Base-by-base conservation (phyloP, 1,139 yeast species). In the Zygoascus meyerae region DNA sequence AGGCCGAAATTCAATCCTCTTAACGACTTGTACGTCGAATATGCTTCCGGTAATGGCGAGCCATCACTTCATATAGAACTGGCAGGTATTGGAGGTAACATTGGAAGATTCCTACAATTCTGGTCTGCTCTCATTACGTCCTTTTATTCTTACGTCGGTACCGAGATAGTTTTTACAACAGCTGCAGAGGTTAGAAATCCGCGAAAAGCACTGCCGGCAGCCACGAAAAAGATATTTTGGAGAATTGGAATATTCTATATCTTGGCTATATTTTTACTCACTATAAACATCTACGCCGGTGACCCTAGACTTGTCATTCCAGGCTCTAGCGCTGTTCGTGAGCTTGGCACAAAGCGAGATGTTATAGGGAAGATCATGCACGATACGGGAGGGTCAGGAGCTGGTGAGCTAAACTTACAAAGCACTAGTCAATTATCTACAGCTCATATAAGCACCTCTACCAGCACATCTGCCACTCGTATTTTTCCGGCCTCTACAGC, bases 141-240 rank as follows among this genome's bases (percentile, higher is more conserved):
- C 0, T 73, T 86, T 0, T 84, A 82, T 59, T 82, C 94, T 0
- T 86, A 81, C 58, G 78, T 83, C 48, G 95, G 95, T 0, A 81
- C 90, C 0, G 95, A 86, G 57, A 79, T 83, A 52, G 94, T 86
- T 21, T 82, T 85, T 55, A 79, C 86, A 50, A 90, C 95, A 1
- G 92, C 95, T 1, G 86, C 92, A 61, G 95, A 87, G 63, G 86
- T 92, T 9, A 73, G 83, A 52, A 83, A 85, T 56, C 95, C 95
- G 1, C 73, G 95, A 52, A 78, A 77, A 52, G 80, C 94, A 0
- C 70, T 86, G 21, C 95, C 95, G 1, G 75, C 81, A 11, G 95
- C 95, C 0, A 83, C 95, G 1, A 78, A 73, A 55, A 72, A 83
- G 55, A 86, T 86, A 1, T 84, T 83, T 57, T 80, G 84, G 74